These are phyloP conservation scores for Talaromyces thailandensis DNA, from an alignment of 495 filamentous ascomycete genomes.

Conservation along the genomic window DNA sequence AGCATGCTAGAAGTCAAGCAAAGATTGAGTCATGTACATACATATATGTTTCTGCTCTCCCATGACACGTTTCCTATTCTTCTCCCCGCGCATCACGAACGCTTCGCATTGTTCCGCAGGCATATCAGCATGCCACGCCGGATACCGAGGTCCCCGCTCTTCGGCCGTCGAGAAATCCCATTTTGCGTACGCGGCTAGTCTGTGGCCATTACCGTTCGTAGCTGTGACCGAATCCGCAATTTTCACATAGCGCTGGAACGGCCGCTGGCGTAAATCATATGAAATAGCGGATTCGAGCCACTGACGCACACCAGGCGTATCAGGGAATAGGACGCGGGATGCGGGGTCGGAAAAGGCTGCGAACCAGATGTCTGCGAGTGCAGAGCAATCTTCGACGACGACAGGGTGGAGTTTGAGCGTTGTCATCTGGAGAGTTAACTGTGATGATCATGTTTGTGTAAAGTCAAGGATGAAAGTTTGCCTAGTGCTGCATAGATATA, in stretches of 20 bases:
- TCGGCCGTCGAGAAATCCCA: background rate
- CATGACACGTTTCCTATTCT: background rate
- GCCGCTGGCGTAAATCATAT: background rate
- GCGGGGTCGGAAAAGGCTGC: background rate
- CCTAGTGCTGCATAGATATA: background rate
- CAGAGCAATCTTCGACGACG: background rate
- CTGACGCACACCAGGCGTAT: background rate
- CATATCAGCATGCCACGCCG: background rate
- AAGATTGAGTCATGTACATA: background rate
- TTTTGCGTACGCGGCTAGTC: background rate
- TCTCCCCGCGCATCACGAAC: background rate
- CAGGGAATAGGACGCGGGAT: background rate
- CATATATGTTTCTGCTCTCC: background rate
- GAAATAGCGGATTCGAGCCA: background rate
- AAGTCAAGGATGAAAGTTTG: background rate
- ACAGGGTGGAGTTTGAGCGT: background rate
- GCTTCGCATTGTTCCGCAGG: background rate
- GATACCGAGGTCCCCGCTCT: background rate
- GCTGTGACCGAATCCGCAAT: background rate
- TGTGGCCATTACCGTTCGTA: background rate
- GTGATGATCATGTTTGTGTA: background rate
- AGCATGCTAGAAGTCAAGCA: background rate
- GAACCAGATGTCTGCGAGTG: background rate
- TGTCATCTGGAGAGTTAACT: background rate
- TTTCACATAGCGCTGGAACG: background rate